Evolutionary conservation across 2,329 filamentous ascomycete genomes (phyloP), one percentile per base, ranked within the genome.

Genomic region (Sporothrix schenckii): DNA sequence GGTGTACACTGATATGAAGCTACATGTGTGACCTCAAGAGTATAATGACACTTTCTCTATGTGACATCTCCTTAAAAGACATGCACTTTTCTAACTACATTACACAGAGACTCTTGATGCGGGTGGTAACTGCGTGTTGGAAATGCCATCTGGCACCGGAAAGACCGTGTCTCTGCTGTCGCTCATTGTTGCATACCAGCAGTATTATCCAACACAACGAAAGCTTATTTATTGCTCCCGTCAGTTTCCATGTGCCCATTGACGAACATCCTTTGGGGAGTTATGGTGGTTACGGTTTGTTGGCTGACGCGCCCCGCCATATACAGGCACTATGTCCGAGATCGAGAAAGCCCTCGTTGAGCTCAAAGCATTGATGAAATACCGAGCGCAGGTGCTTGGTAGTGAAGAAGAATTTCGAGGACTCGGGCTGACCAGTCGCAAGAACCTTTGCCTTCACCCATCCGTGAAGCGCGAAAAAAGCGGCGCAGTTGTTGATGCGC

Each of bases 141-240:
- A 99, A 82, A 99, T 99, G 95, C 95, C 95, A 80, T 99, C 95
- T 72, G 95, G 95, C 56, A 99, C 95, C 30, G 95, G 95, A 72
- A 99, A 99, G 84, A 99, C 95, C 0, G 92, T 99, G 34, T 97
- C 95, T 11, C 85, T 99, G 4, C 84, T 99, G 58, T 97, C 95
- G 0, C 87, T 99, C 75, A 99, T 99, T 77, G 89, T 99, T 71
- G 94, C 95, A 54, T 99, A 99, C 77, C 96, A 99, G 80, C 92
- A 95, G 79, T 90, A 94, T 78, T 94, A 94, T 77, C 93, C 94
- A 3, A 93, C 97, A 78, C 92, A 95, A 76, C 87, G 96, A 70
- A 99, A 99, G 81, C 88, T 99, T 67, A 97, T 99, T 70, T 99
- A 99, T 81, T 99, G 95, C 84, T 99, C 95, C 73, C 93, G 95